Percentiles rank a stretch among this genome's conserved stretches.
Evolutionary conservation across 2,329 filamentous ascomycete species (phyloP).

Genomic region (Fusarium tricinctum): DNA sequence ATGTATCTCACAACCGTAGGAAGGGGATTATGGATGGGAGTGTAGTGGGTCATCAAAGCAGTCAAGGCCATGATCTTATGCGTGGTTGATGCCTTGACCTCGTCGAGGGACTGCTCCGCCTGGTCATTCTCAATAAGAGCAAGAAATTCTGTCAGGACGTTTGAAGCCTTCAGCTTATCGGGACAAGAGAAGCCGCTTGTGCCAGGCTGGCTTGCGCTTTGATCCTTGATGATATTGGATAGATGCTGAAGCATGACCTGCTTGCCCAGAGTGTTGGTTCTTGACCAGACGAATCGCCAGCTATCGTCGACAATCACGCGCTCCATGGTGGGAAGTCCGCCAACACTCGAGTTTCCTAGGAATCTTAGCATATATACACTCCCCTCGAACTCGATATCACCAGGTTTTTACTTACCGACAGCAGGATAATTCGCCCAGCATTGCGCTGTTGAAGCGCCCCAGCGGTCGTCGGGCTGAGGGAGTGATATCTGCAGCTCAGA

Average conservation of each 20-base stretch:
- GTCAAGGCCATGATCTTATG: conserved; percentile 22
- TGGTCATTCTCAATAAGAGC: conserved; percentile 16
- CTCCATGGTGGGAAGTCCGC: conserved; percentile 13
- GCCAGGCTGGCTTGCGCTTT: background rate
- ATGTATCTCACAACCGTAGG: conserved; percentile 17
- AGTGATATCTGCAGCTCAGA: conserved; percentile 19
- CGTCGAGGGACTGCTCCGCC: conserved; percentile 6
- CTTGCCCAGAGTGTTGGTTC: conserved; percentile 15
- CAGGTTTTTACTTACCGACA: background rate
- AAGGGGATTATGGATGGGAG: conserved; percentile 5
- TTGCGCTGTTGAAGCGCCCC: conserved; percentile 5
- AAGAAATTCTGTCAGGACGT: conserved; percentile 1
- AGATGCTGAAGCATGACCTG: conserved; percentile 20
- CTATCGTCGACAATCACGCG: background rate
- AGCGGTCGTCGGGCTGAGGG: conserved; percentile 13
- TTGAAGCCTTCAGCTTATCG: conserved; percentile 4
- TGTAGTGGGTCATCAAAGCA: conserved; percentile 21
- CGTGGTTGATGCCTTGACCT: conserved; percentile 23
- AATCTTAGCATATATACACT: background rate
- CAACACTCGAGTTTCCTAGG: background rate
- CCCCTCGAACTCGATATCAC: fast-evolving
- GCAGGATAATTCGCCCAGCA: conserved; percentile 14
- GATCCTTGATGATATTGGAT: conserved; percentile 1
- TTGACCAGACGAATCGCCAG: conserved; percentile 8
- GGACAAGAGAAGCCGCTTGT: conserved; percentile 7